These are phyloP conservation scores for Komagataella pastoris DNA, from an alignment of 805 yeast genomes.

Conservation along the genomic window DNA sequence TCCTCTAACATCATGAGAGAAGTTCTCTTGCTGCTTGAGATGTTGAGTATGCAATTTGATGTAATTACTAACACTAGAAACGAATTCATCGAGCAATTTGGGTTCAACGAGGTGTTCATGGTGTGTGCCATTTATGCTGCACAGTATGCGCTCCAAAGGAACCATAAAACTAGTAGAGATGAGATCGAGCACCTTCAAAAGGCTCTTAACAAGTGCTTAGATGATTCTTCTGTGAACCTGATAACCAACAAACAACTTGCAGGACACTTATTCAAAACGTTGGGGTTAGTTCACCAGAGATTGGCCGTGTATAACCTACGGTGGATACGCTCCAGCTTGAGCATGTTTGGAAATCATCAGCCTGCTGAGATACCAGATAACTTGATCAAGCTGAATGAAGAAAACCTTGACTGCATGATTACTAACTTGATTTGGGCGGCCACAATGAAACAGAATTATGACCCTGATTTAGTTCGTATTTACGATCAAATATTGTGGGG, in stretches of 20 bases:
- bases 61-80: neutral
- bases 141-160: slow-evolving; percentile 7
- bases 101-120: slow-evolving; percentile 1
- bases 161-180: slow-evolving; percentile 2
- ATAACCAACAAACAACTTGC: neutral
- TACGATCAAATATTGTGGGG: slow-evolving; percentile 29
- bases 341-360: neutral
- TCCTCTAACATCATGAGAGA: neutral
- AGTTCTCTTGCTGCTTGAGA: neutral
- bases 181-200: neutral
- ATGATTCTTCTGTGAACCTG: neutral
- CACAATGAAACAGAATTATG: slow-evolving; percentile 20
- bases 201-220: neutral
- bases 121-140: slow-evolving; percentile 7
- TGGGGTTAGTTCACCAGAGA: neutral
- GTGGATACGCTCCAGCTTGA: neutral
- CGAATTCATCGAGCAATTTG: neutral
- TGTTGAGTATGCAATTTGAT: neutral
- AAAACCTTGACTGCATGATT: slow-evolving; percentile 21
- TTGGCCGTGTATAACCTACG: neutral
- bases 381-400: slow-evolving; percentile 4
- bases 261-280: neutral
- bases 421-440: slow-evolving; percentile 23
- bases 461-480: slow-evolving; percentile 18
- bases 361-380: neutral